Base-by-base conservation (phyloP, 1,284 basidiomycete species). In the Heterobasidion occidentale region DNA sequence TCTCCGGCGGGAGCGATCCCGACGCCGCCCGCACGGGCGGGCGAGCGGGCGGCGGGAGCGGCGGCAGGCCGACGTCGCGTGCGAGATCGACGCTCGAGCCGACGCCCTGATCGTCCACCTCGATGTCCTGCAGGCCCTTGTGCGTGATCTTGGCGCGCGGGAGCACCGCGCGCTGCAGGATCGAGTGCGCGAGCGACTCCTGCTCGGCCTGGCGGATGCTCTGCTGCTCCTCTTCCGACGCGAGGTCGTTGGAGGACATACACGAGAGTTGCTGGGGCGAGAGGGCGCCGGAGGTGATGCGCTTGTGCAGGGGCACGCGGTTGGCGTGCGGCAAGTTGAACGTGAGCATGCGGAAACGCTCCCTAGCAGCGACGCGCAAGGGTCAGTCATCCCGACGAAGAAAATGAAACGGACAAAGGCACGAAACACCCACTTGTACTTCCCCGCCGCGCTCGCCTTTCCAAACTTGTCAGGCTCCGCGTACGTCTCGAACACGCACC, bases 121-220 rank as follows among this genome's bases (percentile, higher is more conserved):
- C 92, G 63, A 94, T 90, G 63, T 91, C 84, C 73, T 93, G 85
- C 60, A 92, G 72, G 57, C 92, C 92, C 71, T 94, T 94, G 74
- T 93, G 92, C 19, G 91, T 94, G 60, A 92, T 87, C 70, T 93
- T 93, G 42, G 90, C 86, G 63, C 87, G 85, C 58, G 91, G 91
- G 33, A 81, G 78, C 4, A 76, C 74, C 11, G 80, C 76, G 66
- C 84, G 88, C 66, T 86, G 79, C 59, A 93, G 74, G 62, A 94
- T 93, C 9, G 90, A 90, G 67, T 92, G 85, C 65, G 84, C 85
- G 61, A 94, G 72, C 4, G 88, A 81, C 70, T 90, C 88, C 65
- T 89, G 78, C 67, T 91, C 87, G 27, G 88, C 86, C 57, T 81
- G 80, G 66, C 83, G 87, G 66, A 92, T 92, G 56, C 85, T 83